Evolutionary conservation across 306 rosid genomes (phyloP), one percentile per base, ranked within the genome.

Genomic region (Vigna radiata): DNA sequence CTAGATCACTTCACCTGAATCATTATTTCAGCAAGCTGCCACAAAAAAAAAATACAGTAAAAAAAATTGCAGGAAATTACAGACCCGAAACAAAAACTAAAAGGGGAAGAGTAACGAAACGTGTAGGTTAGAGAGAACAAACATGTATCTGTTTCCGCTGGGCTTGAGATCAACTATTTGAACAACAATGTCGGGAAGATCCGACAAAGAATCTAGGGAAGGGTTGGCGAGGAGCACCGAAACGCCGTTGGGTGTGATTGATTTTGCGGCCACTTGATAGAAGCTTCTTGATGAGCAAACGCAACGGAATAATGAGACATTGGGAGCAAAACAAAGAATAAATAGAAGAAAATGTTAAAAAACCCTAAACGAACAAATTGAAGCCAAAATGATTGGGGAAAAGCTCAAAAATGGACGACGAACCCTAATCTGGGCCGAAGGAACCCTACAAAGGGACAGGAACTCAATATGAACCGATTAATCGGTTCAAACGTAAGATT

Each of bases 1-100:
- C 15, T 72, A 17, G 39, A 77, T 73, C 15, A 70, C 39, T 41
- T 72, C 81, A 91, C 97, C 97, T 95, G 77, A n/a, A 81, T 89
- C 99, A 95, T 95, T 93, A 95, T 90, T 83, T 95, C 99, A 44
- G 94, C 99, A 10, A 95, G 97, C 88, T 92, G 97, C 89, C 89
- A 63, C 5, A 33, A 1, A 33, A 0, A 62, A 52, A 1, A 2
- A 0, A 31, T 8, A 33, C 43, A 7, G 10, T 3, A 10, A 25
- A 62, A 27, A 36, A 33, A 3, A 19, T 19, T 0, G n/a, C 5
- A 0, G 0, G 21, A 29, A 61, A 1, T 27, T 62, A 61, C 29
- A 55, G 76, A 79, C 68, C 76, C 18, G 27, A 0, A 75, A 0
- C 16, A 1, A 4, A 25, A n/a, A n/a, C 70, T 21, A 21, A 21